phyloP scores from a whole-genome alignment of 306 rosid species.

The Gastrolobium bilobum region DNA sequence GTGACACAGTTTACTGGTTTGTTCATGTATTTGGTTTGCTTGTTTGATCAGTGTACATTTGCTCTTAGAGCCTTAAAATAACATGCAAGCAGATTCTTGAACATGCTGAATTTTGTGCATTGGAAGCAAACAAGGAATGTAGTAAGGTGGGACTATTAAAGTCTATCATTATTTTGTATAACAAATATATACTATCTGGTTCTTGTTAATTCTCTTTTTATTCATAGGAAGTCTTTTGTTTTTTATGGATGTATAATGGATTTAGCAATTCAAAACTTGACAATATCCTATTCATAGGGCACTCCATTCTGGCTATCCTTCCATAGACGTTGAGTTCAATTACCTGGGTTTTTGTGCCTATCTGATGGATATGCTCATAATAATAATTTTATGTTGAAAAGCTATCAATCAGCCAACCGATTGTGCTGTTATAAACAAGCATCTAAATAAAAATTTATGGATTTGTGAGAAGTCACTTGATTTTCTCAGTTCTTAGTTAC shows the following conservation, averaged over 20 bases:
- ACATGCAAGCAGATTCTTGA: neutral
- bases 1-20: neutral
- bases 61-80: neutral
- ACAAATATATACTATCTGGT: neutral
- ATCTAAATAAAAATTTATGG: neutral
- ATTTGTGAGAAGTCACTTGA: neutral
- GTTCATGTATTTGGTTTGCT: neutral
- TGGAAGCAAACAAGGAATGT: neutral
- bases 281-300: neutral
- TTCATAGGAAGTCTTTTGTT: neutral
- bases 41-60: neutral
- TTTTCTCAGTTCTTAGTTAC: neutral
- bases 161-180: neutral
- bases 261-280: neutral
- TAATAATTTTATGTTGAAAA: neutral
- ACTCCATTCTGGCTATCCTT: neutral
- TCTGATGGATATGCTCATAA: neutral
- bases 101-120: neutral
- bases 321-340: neutral
- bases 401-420: neutral
- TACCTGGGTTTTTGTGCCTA: slow-evolving; percentile 2
- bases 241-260: neutral
- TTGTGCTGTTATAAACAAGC: neutral
- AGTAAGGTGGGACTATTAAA: neutral
- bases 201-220: neutral